Evolutionary conservation across 2,329 filamentous ascomycete species (phyloP).

Genomic region (Fusarium longipes): DNA sequence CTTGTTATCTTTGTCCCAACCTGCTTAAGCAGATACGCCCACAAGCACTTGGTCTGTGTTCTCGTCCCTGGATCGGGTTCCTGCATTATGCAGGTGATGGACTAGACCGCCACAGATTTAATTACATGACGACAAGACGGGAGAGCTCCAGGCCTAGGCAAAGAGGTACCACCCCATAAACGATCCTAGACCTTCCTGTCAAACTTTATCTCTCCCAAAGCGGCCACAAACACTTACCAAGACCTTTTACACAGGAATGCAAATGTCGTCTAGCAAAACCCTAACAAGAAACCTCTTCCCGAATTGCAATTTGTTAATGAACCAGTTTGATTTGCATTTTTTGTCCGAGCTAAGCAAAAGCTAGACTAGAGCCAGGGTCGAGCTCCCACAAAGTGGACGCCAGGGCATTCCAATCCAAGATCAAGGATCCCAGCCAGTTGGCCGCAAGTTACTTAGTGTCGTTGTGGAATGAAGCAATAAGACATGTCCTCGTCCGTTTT

Average conservation of each 20-base stretch:
- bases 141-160: background rate
- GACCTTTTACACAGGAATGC: constrained; percentile 10
- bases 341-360: background rate
- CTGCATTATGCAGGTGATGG: constrained; percentile 14
- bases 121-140: background rate
- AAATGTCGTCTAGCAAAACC: constrained; percentile 16
- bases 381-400: constrained; percentile 6
- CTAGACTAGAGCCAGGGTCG: constrained; percentile 14
- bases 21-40: background rate
- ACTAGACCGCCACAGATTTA: background rate
- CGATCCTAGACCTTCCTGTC: constrained; percentile 7
- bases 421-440: background rate
- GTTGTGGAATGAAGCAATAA: constrained; percentile 9
- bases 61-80: constrained; percentile 11
- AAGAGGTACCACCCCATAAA: background rate
- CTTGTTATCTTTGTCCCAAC: no score
- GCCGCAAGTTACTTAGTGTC: constrained; percentile 27
- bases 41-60: background rate
- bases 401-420: constrained; percentile 19
- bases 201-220: constrained; percentile 20
- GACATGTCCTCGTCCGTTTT: constrained; percentile 17
- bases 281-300: constrained; percentile 6
- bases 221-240: background rate
- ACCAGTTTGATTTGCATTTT: constrained; percentile 12
- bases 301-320: background rate